Evolutionary conservation across 1,284 basidiomycete species (phyloP).

Genomic region (Trichosporon coremiiforme): DNA sequence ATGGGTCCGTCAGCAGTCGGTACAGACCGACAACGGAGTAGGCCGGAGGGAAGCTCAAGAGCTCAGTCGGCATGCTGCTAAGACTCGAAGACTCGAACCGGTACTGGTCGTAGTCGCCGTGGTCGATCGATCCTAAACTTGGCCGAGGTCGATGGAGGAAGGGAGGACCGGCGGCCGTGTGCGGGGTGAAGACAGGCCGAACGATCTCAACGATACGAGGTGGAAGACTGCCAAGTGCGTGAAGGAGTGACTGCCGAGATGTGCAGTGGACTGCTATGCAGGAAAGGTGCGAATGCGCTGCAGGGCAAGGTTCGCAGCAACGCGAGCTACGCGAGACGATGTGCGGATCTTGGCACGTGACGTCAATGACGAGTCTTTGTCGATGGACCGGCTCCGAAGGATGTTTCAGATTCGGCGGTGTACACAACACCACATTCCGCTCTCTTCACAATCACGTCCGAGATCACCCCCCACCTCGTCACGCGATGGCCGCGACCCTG

Average conservation of each 20-base stretch:
- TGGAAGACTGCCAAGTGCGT: neutral
- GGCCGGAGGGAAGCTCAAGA: conserved; percentile 52
- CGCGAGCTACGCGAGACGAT: too few species aligned
- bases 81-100: neutral
- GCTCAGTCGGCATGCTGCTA: conserved; percentile 51
- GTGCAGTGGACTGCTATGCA: neutral
- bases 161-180: too few species aligned
- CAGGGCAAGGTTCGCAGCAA: neutral
- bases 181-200: too few species aligned
- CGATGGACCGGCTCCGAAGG: too few species aligned
- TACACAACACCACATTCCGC: too few species aligned
- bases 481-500: too few species aligned
- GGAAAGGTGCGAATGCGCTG: neutral
- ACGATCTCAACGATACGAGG: neutral
- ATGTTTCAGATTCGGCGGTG: too few species aligned
- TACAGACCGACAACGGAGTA: conserved; percentile 54
- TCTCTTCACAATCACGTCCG: too few species aligned
- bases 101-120: neutral
- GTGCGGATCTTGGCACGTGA: conserved; percentile 6
- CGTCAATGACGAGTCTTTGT: conserved; percentile 3
- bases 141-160: too few species aligned
- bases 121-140: neutral
- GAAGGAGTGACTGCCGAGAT: too few species aligned
- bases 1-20: conserved; percentile 50
- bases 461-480: too few species aligned